Base-by-base conservation (phyloP, 1,284 basidiomycete genomes). In the Tilletia caries region DNA sequence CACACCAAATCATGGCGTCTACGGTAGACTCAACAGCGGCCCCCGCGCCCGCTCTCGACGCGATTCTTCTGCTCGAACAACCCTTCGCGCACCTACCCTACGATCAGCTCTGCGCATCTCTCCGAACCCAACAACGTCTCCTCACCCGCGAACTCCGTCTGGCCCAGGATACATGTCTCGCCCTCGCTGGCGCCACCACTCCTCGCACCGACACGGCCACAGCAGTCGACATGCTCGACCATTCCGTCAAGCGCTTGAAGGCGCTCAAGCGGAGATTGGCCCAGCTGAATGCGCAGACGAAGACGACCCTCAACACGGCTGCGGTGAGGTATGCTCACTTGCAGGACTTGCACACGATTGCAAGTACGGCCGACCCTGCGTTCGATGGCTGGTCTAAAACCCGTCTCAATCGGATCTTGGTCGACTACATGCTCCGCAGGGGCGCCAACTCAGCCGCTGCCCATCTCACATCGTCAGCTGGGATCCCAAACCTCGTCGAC, bases 381-480 rank as follows among this genome's bases (percentile, higher is more conserved):
- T 77, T 79, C 37, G 27, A 67, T 10, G 67, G 75, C 5, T 95
- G 92, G 92, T 88, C 89, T 20, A 89, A 91, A 74, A 89, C 87
- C 48, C 86, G 93, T 34, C 85, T 98, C 10, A 91, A 95, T 79
- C 86, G 95, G 71, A 96, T 95, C 89, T 86, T 98, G 33, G 90
- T 93, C 0, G 95, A 98, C 83, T 95, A 94, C 89, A 88, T 91
- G 60, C 86, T 98, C 50, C 86, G 94, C 33, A 86, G 87, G 58
- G 91, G 91, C 1, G 76, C 71, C 23, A 52, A 70, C 2, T 12
- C 67, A 6, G 67, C 73, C 4, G 80, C 82, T 0, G 25, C 44
- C 12, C 71, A 70, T 41, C 67, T 82, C 12, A 78, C 73, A 3
- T 18, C 65, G 15, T 33, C 37, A 0, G 43, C 71, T 1, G 70